Evolutionary conservation across 2,329 filamentous ascomycete species (phyloP), one percentile per base, ranked within the genome.

Genomic region (Colletotrichum tamarilloi): DNA sequence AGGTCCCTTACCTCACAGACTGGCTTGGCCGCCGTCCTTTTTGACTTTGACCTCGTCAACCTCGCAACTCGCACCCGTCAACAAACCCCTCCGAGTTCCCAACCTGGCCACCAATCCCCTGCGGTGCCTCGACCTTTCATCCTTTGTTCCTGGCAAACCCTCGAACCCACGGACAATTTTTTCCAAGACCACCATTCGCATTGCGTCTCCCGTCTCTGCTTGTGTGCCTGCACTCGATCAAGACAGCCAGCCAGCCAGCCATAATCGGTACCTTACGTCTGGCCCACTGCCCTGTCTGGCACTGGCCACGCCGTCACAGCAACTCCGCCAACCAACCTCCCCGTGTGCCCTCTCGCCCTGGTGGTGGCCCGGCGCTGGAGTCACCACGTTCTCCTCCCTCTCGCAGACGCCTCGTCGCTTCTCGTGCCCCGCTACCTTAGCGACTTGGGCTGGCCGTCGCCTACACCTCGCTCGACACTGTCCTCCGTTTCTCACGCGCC

Each of bases 251-350:
- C 70, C 59, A 38, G 68, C 68, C 63, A 22, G 66, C 70, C 38
- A 53, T 30, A 60, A 65, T 73, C 70, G 67, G 70, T 73, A 73
- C 70, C 70, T 73, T 73, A 56, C 70, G 55, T 73, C 70, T 62
- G 24, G 46, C 67, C 70, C 67, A 16, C 14, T 14, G 14, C 14
- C 38, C 38, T 56, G 70, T 22, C 60, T 32, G 66, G 59, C 70
- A 49, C 42, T 49, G 42, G 42, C 42, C 42, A 19, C 42, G 62
- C 67, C 38, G 65, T 64, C 69, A 55, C 65, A 38, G 52, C 62
- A 32, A 30, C 52, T 59, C 68, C 11, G 46, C 70, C 70, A 73
- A 62, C 69, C 69, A 63, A 65, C 69, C 69, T 58, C 66, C 59
- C 14, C 19, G 42, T 49, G 42, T n/a, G 42, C 42, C 42, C 42